Evolutionary conservation across 495 filamentous ascomycete genomes (phyloP).

Genomic region (Hypoxylon lenormandii): DNA sequence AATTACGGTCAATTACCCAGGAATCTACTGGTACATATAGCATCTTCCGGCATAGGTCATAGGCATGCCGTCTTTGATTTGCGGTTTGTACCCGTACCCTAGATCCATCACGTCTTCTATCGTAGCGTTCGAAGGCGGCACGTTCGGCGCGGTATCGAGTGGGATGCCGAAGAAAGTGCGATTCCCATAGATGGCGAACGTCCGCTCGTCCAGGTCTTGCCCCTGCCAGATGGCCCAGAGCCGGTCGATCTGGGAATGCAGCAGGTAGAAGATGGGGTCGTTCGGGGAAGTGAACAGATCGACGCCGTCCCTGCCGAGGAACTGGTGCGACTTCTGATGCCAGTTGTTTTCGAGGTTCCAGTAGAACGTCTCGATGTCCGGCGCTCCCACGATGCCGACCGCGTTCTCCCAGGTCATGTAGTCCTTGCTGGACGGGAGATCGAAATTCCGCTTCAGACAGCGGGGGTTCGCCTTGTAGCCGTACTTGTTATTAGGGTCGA

Average conservation of each 20-base stretch:
- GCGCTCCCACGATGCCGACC: slow-evolving; percentile 24
- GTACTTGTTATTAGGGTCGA: slow-evolving; percentile 48
- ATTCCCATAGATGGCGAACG: slow-evolving; percentile 23
- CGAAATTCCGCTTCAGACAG: slow-evolving; percentile 72
- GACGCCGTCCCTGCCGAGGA: slow-evolving; percentile 34
- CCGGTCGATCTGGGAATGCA: slow-evolving; percentile 73
- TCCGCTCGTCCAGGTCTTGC: slow-evolving; percentile 37
- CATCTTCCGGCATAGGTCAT: slow-evolving; percentile 31
- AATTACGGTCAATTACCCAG: no score
- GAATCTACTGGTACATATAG: slow-evolving; percentile 25
- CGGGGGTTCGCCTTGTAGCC: slow-evolving; percentile 62
- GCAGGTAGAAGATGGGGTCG: slow-evolving; percentile 73
- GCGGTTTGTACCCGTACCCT: slow-evolving; percentile 19
- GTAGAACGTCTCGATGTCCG: slow-evolving; percentile 29
- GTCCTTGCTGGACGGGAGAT: slow-evolving; percentile 40
- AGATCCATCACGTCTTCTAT: slow-evolving; percentile 43
- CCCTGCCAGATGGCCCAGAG: slow-evolving; percentile 74
- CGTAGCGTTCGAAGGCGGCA: slow-evolving; percentile 39
- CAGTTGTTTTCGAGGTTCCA: slow-evolving; percentile 13
- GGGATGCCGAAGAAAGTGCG: slow-evolving; percentile 43
- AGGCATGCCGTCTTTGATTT: slow-evolving; percentile 31
- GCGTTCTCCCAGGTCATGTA: slow-evolving; percentile 30
- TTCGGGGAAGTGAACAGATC: slow-evolving; percentile 68
- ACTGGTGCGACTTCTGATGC: slow-evolving; percentile 38
- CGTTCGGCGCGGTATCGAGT: slow-evolving; percentile 27